Conservation (phyloP, 73 alveolate genomes). For the Stentor roeselii region DNA sequence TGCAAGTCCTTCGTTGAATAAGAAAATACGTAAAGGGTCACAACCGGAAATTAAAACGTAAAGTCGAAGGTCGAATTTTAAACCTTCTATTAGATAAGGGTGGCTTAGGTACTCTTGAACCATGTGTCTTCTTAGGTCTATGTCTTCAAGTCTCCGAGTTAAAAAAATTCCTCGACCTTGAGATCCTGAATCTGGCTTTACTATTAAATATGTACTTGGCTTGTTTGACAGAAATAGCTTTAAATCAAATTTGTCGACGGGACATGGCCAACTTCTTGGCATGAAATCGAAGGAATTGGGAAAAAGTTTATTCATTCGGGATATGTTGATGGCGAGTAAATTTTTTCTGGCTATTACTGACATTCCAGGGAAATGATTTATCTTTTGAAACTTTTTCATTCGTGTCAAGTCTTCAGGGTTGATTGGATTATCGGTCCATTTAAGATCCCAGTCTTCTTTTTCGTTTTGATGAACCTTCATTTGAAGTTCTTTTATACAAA, state of each 20-base stretch:
- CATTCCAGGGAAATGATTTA: slow-evolving; percentile 81
- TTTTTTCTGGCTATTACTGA: slow-evolving; percentile 57
- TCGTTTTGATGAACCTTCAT: no score
- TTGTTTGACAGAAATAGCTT: neutral
- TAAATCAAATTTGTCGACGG: neutral
- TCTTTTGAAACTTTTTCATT: slow-evolving; percentile 43
- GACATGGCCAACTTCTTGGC: slow-evolving; percentile 72
- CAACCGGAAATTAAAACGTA: slow-evolving; percentile 71
- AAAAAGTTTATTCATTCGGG: slow-evolving; percentile 47
- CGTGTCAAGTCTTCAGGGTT: neutral
- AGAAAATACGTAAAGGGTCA: slow-evolving; percentile 80
- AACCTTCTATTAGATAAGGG: slow-evolving; percentile 95
- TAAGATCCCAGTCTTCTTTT: slow-evolving; percentile 2
- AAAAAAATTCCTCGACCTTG: slow-evolving; percentile 71
- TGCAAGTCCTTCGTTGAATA: slow-evolving; percentile 84
- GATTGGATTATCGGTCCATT: neutral
- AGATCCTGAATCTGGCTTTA: slow-evolving; percentile 59
- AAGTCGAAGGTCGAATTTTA: slow-evolving; percentile 93
- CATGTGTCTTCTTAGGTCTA: slow-evolving; percentile 63
- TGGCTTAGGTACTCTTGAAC: slow-evolving; percentile 85
- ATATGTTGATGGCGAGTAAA: slow-evolving; percentile 54
- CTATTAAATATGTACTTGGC: slow-evolving; percentile 30
- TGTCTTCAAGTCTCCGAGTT: slow-evolving; percentile 60
- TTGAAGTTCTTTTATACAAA: no score
- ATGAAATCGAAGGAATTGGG: slow-evolving; percentile 82